These are phyloP conservation scores for Ascochyta pisi DNA, from an alignment of 2,329 filamentous ascomycete species.

Conservation along the genomic window DNA sequence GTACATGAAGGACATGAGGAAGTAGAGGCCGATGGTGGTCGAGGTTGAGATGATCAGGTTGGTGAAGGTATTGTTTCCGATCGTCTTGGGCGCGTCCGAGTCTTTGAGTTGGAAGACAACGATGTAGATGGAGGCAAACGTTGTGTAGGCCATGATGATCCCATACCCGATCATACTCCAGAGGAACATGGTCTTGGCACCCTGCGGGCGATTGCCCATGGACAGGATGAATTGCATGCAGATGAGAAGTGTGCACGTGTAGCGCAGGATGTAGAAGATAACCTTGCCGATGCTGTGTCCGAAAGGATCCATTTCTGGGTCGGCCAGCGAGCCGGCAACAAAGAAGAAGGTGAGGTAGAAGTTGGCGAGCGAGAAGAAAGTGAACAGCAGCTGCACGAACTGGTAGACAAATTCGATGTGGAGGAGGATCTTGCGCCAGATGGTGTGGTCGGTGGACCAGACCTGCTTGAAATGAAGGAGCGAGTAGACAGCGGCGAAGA, in stretches of 20 bases:
- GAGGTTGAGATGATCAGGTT: slow-evolving; percentile 91
- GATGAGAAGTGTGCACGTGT: slow-evolving; percentile 85
- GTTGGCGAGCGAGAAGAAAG: slow-evolving; percentile 97
- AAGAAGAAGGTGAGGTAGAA: slow-evolving; percentile 99
- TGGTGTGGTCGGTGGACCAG: slow-evolving; percentile 89
- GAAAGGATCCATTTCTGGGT: slow-evolving; percentile 84
- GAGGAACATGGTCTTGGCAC: slow-evolving; percentile 89
- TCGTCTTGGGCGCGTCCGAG: slow-evolving; percentile 57
- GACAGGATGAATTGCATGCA: slow-evolving; percentile 95
- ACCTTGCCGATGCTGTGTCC: slow-evolving; percentile 82
- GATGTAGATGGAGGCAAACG: slow-evolving; percentile 88
- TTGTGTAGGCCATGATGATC: slow-evolving; percentile 95
- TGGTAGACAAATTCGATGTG: slow-evolving; percentile 97
- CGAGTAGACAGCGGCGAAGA: slow-evolving; percentile 98
- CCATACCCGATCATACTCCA: slow-evolving; percentile 87
- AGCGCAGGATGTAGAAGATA: slow-evolving; percentile 87
- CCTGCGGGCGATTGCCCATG: slow-evolving; percentile 94
- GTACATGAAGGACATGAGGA: slow-evolving; percentile 95
- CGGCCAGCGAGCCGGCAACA: slow-evolving; percentile 86
- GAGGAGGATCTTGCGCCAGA: slow-evolving; percentile 86
- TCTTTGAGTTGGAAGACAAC: slow-evolving; percentile 78
- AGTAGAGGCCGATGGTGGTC: slow-evolving; percentile 91
- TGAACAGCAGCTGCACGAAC: slow-evolving; percentile 89
- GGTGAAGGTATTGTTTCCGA: slow-evolving; percentile 91
- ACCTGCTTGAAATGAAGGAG: slow-evolving; percentile 94